Evolutionary conservation across 345 rosid species (phyloP).

Genomic region (Sonneratia caseolaris): DNA sequence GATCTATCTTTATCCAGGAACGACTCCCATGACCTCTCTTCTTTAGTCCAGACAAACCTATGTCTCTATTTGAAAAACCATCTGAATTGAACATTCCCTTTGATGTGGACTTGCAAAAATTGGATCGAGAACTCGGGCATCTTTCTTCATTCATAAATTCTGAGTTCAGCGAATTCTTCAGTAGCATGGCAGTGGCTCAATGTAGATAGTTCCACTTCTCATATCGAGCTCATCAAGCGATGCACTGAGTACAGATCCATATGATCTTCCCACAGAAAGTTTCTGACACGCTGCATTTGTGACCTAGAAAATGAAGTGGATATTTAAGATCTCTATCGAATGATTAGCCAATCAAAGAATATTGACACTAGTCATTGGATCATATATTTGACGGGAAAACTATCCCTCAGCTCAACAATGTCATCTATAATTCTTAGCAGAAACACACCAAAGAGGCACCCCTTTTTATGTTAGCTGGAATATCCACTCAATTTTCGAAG

Average conservation of each 20-base stretch:
- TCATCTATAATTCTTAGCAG: not conserved
- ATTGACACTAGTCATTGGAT: not conserved
- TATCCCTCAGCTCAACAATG: not conserved
- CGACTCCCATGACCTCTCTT: constrained; percentile 87
- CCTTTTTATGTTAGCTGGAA: not conserved
- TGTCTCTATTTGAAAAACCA: constrained; percentile 30
- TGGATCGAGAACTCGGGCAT: constrained; percentile 19
- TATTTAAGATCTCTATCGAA: not conserved
- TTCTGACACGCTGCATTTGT: not conserved
- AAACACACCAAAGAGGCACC: not conserved
- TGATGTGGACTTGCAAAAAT: constrained; percentile 25
- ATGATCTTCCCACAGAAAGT: not conserved
- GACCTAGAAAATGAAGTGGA: not conserved
- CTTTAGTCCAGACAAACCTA: constrained; percentile 42
- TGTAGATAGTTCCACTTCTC: not conserved
- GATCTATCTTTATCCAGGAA: constrained; percentile 85
- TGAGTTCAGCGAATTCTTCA: not conserved
- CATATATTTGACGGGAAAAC: not conserved
- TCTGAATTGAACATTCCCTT: constrained; percentile 31
- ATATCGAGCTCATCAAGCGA: not conserved
- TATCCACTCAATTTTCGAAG: not conserved
- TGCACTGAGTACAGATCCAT: not conserved
- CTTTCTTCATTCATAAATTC: constrained; percentile 43
- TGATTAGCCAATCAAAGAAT: not conserved
- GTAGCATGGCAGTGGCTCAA: not conserved